Conservation (phyloP, 1,284 basidiomycete species). For the Pseudomicrostroma phylloplanum region DNA sequence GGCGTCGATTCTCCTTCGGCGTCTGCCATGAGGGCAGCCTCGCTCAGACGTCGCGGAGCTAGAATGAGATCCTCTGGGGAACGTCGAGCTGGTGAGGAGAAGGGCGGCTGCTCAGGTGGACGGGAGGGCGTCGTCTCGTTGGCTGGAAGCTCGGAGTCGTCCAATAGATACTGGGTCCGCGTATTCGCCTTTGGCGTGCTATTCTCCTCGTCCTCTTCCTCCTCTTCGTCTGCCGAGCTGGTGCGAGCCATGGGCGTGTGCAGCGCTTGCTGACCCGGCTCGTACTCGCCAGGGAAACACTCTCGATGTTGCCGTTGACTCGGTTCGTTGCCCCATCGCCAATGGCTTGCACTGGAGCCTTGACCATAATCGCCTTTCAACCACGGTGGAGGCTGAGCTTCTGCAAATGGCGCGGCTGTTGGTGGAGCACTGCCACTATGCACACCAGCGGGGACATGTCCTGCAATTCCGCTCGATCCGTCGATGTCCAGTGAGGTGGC, state of each 20-base stretch:
- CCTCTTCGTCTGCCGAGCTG: neutral
- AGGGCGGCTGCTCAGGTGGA: no score
- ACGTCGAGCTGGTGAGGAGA: no score
- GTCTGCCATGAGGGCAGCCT: neutral
- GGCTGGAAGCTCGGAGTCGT: neutral
- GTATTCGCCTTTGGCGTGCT: neutral
- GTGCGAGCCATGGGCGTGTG: neutral
- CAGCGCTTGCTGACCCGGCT: neutral
- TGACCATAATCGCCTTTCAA: neutral
- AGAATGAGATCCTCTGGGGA: neutral
- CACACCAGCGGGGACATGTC: neutral
- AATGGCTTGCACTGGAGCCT: neutral
- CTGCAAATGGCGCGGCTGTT: neutral
- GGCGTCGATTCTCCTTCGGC: neutral
- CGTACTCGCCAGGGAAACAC: neutral
- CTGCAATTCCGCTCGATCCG: neutral
- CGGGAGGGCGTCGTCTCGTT: neutral
- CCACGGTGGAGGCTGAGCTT: no score
- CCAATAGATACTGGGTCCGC: neutral
- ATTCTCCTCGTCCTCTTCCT: neutral
- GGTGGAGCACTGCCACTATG: neutral
- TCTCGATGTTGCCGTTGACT: neutral
- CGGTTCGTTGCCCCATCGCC: neutral
- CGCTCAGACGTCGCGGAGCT: neutral
- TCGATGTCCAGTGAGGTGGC: neutral